These are phyloP conservation scores for Xylaria sp. DNA, from an alignment of 2,329 filamentous ascomycete genomes.

Conservation along the genomic window DNA sequence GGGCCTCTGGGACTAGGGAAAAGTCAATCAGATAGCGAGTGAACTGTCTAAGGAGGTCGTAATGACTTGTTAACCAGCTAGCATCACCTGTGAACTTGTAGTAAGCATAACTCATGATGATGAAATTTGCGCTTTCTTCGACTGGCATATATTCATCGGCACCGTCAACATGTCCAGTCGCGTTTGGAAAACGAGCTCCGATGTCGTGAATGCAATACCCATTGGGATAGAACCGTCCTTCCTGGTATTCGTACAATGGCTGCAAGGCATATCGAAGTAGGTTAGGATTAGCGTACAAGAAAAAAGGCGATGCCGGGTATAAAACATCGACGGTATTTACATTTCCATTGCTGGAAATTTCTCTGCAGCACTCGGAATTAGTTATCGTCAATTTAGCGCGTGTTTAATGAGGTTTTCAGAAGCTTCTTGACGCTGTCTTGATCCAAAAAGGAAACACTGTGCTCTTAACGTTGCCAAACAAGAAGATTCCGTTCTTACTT, in stretches of 20 bases:
- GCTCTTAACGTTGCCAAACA: too few species aligned
- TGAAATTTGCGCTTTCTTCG: conserved; percentile 77
- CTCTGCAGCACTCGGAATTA: conserved; percentile 46
- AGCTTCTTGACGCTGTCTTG: too few species aligned
- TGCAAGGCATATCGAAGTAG: conserved; percentile 81
- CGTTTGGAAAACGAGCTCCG: conserved; percentile 75
- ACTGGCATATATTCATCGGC: conserved; percentile 78
- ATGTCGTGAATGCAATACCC: conserved; percentile 80
- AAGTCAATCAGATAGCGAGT: conserved; percentile 77
- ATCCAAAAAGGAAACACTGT: too few species aligned
- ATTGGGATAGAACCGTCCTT: conserved; percentile 83
- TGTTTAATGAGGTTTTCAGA: too few species aligned
- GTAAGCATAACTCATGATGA: conserved; percentile 71
- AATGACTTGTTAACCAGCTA: conserved; percentile 59
- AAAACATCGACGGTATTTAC: conserved; percentile 87
- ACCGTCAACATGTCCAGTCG: conserved; percentile 75
- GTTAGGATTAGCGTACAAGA: conserved; percentile 81
- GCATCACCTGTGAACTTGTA: conserved; percentile 47
- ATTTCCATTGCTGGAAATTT: conserved; percentile 84
- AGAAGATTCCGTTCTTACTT: conserved; percentile 55
- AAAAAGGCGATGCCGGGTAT: conserved; percentile 85
- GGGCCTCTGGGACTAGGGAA: conserved; percentile 72
- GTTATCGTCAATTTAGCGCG: too few species aligned
- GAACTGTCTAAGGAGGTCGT: conserved; percentile 74
- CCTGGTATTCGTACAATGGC: conserved; percentile 80